Percentiles rank a stretch among this genome's conserved stretches.
These are phyloP conservation scores for Plasmodium reichenowi DNA, from an alignment of 169 alveolate species.

Conservation along the genomic window DNA sequence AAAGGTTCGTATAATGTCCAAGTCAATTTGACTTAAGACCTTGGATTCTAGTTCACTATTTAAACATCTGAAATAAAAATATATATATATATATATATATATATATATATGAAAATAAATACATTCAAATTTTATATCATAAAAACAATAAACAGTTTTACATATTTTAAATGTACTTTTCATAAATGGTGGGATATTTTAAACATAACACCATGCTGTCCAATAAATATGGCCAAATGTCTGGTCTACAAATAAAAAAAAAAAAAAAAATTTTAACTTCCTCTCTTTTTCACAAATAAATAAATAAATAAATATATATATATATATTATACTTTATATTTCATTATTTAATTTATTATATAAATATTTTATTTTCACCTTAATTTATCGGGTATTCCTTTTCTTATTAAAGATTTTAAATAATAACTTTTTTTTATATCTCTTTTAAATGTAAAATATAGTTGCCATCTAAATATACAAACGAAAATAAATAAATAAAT, in stretches of 20 bases:
- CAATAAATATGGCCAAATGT: constrained; percentile 72
- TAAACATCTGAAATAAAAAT: constrained; percentile 39
- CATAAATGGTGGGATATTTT: constrained; percentile 71
- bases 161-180: constrained; percentile 33
- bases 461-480: constrained; percentile 30
- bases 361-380: constrained; percentile 60
- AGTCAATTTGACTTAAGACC: constrained; percentile 86
- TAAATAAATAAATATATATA: too few species aligned
- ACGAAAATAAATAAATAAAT: neutral
- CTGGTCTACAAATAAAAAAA: constrained; percentile 28
- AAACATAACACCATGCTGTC: constrained; percentile 60
- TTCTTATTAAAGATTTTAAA: constrained; percentile 81
- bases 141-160: too few species aligned
- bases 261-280: neutral
- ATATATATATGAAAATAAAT: neutral
- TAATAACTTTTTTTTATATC: constrained; percentile 68
- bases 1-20: constrained; percentile 89
- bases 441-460: constrained; percentile 46
- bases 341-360: neutral
- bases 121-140: neutral
- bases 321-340: too few species aligned
- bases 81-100: neutral
- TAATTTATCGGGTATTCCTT: constrained; percentile 86
- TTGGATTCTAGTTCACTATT: constrained; percentile 80
- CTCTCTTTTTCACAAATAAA: neutral